Evolutionary conservation across 257 asterid genomes (phyloP).

Genomic region (Lycium ferocissimum): DNA sequence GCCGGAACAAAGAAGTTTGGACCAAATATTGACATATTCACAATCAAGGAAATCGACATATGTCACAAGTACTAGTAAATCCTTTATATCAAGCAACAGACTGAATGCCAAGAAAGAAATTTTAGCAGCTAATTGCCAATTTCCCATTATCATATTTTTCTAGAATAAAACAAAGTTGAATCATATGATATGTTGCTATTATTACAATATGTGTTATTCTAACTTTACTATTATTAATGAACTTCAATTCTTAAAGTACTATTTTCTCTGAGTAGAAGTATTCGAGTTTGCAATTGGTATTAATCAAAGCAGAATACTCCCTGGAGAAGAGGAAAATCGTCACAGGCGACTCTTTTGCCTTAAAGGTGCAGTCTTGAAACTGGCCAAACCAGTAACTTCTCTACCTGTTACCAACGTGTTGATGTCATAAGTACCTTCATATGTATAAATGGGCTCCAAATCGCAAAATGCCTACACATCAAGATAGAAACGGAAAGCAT

Average conservation of each 20-base stretch:
- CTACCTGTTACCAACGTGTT: slow-evolving; percentile 92
- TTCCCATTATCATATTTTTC: too few relatives aligned
- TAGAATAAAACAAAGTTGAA: too few relatives aligned
- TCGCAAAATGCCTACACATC: slow-evolving; percentile 90
- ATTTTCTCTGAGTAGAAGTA: background rate
- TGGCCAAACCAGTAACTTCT: slow-evolving; percentile 88
- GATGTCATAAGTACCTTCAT: slow-evolving; percentile 96
- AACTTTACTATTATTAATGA: background rate
- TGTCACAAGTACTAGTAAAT: too few relatives aligned
- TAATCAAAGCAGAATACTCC: background rate
- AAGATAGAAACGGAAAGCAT: background rate
- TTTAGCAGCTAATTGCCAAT: too few relatives aligned
- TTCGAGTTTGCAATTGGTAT: background rate
- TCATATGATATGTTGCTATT: background rate
- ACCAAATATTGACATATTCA: too few relatives aligned
- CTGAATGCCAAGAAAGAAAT: too few relatives aligned
- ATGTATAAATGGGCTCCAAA: slow-evolving; percentile 94
- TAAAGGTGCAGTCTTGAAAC: slow-evolving; percentile 69
- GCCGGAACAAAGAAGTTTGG: too few relatives aligned
- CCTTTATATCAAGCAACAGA: too few relatives aligned
- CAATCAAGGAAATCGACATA: too few relatives aligned
- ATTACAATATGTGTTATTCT: background rate
- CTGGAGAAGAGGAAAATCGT: background rate
- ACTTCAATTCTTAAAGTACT: background rate
- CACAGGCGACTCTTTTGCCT: slow-evolving; percentile 79